A percentile compares a stretch with the other conserved stretches of the same genome.
phyloP scores from a whole-genome alignment of 805 yeast genomes.

The Maudiozyma barnettii region DNA sequence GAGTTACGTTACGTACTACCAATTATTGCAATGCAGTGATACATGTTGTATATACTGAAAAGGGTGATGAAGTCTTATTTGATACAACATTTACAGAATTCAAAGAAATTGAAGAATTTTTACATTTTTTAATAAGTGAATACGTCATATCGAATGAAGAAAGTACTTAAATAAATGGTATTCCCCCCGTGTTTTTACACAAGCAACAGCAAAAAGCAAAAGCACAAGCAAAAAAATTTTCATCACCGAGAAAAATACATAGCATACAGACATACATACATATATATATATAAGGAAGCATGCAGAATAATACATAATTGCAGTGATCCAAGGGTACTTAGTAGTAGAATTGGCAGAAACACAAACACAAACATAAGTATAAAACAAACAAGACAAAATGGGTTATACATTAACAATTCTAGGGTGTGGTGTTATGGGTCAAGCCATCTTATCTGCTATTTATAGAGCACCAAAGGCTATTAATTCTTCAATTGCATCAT shows the following conservation, averaged over 20 bases:
- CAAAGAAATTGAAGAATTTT: conserved; percentile 28
- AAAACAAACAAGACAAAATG: no score
- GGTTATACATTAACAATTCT: conserved; percentile 61
- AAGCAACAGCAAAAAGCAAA: no score
- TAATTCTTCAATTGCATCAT: conserved; percentile 19
- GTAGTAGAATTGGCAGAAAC: neutral
- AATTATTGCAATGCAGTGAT: conserved; percentile 27
- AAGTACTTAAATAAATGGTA: no score
- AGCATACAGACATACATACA: no score
- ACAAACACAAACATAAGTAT: no score
- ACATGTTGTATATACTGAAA: conserved; percentile 11
- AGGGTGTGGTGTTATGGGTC: conserved; percentile 95
- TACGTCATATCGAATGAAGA: conserved; percentile 8
- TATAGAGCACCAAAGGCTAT: conserved; percentile 25
- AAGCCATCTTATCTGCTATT: conserved; percentile 74
- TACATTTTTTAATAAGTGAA: conserved; percentile 26
- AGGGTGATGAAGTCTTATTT: conserved; percentile 7
- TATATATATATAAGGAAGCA: no score
- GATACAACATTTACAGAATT: conserved; percentile 26
- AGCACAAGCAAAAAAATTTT: no score
- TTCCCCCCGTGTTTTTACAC: no score
- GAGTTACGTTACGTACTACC: conserved; percentile 19
- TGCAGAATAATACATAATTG: no score
- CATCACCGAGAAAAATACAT: no score
- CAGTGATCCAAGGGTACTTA: no score